Percentiles rank a stretch among this genome's conserved stretches.
Conservation (phyloP, 345 rosid species). For the Clarkia xantiana region DNA sequence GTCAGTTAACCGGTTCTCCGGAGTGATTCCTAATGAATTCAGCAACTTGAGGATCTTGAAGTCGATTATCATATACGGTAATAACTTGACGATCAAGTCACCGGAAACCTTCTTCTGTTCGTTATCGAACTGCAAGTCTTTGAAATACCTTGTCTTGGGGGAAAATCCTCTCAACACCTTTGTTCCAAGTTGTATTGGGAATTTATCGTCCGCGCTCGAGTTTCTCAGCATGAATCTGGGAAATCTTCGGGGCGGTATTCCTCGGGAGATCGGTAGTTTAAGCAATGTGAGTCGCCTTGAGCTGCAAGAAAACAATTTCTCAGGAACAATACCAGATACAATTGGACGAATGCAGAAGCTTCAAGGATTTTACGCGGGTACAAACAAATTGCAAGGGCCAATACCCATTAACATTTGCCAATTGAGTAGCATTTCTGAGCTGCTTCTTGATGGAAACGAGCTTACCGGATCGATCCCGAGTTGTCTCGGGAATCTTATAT, state of each 20-base stretch:
- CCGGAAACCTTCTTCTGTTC: neutral
- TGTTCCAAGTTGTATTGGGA: neutral
- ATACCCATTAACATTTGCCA: slow-evolving; percentile 2
- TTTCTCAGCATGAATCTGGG: neutral
- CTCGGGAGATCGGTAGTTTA: neutral
- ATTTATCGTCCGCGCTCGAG: neutral
- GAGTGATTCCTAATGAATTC: slow-evolving; percentile 1
- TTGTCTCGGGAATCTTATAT: slow-evolving; percentile 4
- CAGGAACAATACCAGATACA: slow-evolving; percentile 2
- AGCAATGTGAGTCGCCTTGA: neutral
- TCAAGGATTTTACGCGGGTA: neutral
- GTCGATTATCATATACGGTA: neutral
- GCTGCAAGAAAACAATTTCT: neutral
- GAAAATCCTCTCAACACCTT: neutral
- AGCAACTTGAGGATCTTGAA: neutral
- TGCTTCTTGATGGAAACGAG: neutral
- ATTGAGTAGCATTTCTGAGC: neutral
- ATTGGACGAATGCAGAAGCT: neutral
- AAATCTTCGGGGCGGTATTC: neutral
- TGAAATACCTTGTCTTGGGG: neutral
- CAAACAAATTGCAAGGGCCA: neutral
- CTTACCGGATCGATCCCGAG: neutral
- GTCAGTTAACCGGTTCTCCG: neutral
- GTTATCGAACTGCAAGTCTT: slow-evolving; percentile 1
- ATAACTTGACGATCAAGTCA: neutral